A percentile compares a stretch with the other conserved stretches of the same genome.
These are phyloP conservation scores for Daldinia childiae DNA, from an alignment of 495 filamentous ascomycete genomes.

Conservation along the genomic window DNA sequence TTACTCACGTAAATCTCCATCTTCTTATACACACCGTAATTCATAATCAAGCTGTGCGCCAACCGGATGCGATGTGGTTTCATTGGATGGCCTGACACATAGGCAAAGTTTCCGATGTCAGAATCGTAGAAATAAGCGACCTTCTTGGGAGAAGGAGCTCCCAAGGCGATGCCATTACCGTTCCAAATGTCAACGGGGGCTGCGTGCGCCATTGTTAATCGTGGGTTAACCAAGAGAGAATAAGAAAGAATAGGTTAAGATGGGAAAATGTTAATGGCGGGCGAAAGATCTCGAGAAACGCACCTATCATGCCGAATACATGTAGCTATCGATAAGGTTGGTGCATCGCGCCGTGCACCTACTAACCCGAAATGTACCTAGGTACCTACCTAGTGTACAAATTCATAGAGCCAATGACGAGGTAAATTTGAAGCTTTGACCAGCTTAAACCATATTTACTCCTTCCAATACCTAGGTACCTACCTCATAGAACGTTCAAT, in stretches of 20 bases:
- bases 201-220: constrained; percentile 45
- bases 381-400: too few relatives aligned
- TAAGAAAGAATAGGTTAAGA: constrained; percentile 9
- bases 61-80: constrained; percentile 98
- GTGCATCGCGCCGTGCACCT: neutral
- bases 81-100: constrained; percentile 98
- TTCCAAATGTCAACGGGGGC: constrained; percentile 64
- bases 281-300: constrained; percentile 4
- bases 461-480: neutral
- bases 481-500: neutral
- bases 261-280: neutral
- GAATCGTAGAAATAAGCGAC: constrained; percentile 98
- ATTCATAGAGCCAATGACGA: too few relatives aligned
- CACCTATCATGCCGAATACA: neutral
- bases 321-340: neutral
- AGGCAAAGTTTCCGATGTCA: constrained; percentile 96
- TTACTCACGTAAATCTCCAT: constrained; percentile 95
- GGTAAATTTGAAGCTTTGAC: too few relatives aligned
- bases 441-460: too few relatives aligned
- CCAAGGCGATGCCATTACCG: constrained; percentile 58
- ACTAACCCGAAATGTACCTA: neutral
- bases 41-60: constrained; percentile 98
- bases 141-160: constrained; percentile 65
- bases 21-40: constrained; percentile 97
- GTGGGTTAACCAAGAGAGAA: constrained; percentile 10